phyloP scores from a whole-genome alignment of 1,139 yeast species.

The Taiozyma sp. region DNA sequence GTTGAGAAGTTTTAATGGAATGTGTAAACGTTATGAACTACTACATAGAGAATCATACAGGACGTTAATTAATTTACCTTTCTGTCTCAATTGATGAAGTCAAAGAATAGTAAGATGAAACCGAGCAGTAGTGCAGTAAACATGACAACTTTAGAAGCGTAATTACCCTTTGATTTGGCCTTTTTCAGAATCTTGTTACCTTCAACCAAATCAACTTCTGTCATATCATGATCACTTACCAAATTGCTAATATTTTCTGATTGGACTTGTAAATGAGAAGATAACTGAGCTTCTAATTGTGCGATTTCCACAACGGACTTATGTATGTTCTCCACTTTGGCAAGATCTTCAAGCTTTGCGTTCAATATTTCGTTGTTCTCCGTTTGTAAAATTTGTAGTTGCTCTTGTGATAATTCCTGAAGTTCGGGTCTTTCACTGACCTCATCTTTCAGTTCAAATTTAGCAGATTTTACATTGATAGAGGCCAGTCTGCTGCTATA shows the following conservation, averaged over 20 bases:
- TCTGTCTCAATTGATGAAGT: conserved; percentile 34
- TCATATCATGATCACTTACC: conserved; percentile 64
- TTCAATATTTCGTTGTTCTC: conserved; percentile 69
- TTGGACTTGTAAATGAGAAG: conserved; percentile 71
- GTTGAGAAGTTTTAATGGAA: conserved; percentile 27
- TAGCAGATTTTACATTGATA: conserved; percentile 10
- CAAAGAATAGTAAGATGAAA: conserved; percentile 55
- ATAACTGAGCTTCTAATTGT: conserved; percentile 69
- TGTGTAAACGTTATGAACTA: background rate
- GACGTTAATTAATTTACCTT: background rate
- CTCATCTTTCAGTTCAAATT: conserved; percentile 26
- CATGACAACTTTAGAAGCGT: conserved; percentile 63
- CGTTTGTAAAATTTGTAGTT: conserved; percentile 57
- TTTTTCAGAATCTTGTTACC: conserved; percentile 72
- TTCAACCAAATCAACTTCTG: conserved; percentile 58
- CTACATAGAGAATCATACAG: background rate
- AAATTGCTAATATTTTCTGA: conserved; percentile 65
- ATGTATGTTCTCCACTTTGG: conserved; percentile 66
- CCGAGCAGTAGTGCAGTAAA: conserved; percentile 59
- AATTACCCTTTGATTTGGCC: conserved; percentile 67
- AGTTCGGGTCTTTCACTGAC: conserved; percentile 6
- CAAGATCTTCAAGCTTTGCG: conserved; percentile 59
- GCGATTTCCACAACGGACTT: conserved; percentile 76
- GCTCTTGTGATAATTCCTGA: conserved; percentile 45
- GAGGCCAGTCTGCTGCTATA: conserved; percentile 8